phyloP scores from a whole-genome alignment of 2,329 filamentous ascomycete species.

The Claviceps pazoutovae region DNA sequence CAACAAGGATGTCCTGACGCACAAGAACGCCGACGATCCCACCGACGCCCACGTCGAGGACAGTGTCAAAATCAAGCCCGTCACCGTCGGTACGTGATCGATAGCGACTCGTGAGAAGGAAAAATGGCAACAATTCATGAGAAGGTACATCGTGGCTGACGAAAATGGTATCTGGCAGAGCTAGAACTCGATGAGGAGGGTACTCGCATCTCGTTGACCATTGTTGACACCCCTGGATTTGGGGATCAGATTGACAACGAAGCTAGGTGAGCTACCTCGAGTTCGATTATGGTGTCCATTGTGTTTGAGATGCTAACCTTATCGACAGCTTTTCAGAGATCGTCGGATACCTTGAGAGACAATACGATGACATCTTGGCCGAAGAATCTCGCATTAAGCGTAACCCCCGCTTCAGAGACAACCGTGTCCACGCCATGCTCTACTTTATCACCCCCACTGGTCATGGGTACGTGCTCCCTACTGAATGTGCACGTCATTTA shows the following conservation, averaged over 20 bases:
- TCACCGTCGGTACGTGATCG: conserved; percentile 66
- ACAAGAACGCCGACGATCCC: conserved; percentile 89
- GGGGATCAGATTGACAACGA: conserved; percentile 99
- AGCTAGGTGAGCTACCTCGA: conserved; percentile 52
- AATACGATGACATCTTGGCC: conserved; percentile 98
- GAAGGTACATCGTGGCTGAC: conserved; percentile 1
- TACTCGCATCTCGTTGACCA: conserved; percentile 93
- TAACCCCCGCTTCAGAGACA: conserved; percentile 98
- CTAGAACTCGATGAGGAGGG: conserved; percentile 96
- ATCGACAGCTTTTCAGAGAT: conserved; percentile 81
- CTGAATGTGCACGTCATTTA: background rate
- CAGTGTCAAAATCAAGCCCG: conserved; percentile 94
- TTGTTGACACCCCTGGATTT: conserved; percentile 96
- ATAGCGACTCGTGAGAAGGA: background rate
- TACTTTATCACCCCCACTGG: conserved; percentile 99
- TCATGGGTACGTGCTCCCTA: conserved; percentile 53
- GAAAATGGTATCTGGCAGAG: conserved; percentile 37
- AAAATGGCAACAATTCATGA: background rate
- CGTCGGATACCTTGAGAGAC: conserved; percentile 93
- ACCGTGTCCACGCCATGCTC: conserved; percentile 92
- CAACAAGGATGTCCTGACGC: conserved; percentile 77
- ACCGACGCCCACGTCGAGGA: conserved; percentile 83
- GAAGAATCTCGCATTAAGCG: conserved; percentile 99
- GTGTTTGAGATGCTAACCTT: background rate
- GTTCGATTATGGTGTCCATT: background rate